Evolutionary conservation across 208 protist species (phyloP).

Genomic region (Trypanosomatidae sp.): DNA sequence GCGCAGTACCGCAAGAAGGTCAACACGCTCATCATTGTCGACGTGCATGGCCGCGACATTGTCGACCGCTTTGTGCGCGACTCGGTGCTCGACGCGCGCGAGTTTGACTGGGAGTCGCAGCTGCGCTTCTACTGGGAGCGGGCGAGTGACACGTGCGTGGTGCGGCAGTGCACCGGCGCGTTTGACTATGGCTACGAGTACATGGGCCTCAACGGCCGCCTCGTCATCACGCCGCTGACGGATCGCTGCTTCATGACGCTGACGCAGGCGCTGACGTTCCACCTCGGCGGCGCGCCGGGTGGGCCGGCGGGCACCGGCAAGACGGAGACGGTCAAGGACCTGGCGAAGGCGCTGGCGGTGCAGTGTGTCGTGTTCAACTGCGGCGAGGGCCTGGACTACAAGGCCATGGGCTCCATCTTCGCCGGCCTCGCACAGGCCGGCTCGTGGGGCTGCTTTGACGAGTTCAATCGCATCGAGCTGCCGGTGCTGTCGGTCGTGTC

Average conservation of each 20-base stretch:
- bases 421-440: conserved; percentile 95
- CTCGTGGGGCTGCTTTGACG: conserved; percentile 99
- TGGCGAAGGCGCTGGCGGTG: conserved; percentile 95
- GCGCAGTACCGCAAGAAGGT: conserved; percentile 94
- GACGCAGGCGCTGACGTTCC: conserved; percentile 97
- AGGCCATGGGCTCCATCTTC: conserved; percentile 98
- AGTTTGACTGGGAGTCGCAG: conserved; percentile 99
- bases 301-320: conserved; percentile 95
- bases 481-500: conserved; percentile 98
- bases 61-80: conserved; percentile 97
- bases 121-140: conserved; percentile 98
- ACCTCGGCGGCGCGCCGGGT: conserved; percentile 92
- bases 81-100: conserved; percentile 93
- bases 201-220: conserved; percentile 97
- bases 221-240: conserved; percentile 98
- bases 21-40: conserved; percentile 99
- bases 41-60: conserved; percentile 99
- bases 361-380: conserved; percentile 98
- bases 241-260: conserved; percentile 99
- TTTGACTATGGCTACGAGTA: conserved; percentile 99
- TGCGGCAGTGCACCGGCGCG: conserved; percentile 94
- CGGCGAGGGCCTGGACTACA: conserved; percentile 98
- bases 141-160: conserved; percentile 88
- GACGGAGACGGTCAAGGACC: conserved; percentile 98
- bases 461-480: conserved; percentile 99